Percentiles rank a stretch among this genome's conserved stretches.
Conservation (phyloP, 768 basidiomycete species). For the Collybia mongolica region DNA sequence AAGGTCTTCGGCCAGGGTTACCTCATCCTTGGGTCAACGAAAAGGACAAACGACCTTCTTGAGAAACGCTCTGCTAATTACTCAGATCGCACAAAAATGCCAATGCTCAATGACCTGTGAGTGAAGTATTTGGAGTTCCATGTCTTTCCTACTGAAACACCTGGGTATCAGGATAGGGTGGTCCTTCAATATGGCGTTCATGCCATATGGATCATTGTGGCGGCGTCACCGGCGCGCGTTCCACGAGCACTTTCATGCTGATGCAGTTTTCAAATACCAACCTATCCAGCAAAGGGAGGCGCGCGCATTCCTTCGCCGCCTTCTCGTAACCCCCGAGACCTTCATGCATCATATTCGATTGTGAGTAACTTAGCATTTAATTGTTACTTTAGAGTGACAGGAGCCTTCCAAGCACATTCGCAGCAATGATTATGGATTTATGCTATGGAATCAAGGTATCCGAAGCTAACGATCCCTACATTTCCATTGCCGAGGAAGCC, state of each 20-base stretch:
- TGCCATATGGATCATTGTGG: conserved; percentile 23
- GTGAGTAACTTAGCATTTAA: conserved; percentile 12
- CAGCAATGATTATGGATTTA: conserved; percentile 11
- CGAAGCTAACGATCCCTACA: conserved; percentile 19
- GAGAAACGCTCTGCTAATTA: conserved; percentile 44
- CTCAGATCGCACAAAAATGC: conserved; percentile 25
- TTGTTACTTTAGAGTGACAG: not conserved
- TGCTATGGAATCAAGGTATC: conserved; percentile 21
- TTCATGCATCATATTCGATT: conserved; percentile 22
- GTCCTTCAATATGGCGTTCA: conserved; percentile 14
- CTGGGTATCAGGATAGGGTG: conserved; percentile 18
- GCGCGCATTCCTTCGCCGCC: conserved; percentile 17
- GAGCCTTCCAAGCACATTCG: too few species aligned
- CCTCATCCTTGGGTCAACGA: conserved; percentile 29
- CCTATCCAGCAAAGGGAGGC: conserved; percentile 18
- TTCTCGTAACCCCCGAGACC: conserved; percentile 19
- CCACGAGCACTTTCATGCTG: conserved; percentile 21
- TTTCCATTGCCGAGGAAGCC: conserved; percentile 16
- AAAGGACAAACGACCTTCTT: conserved; percentile 36
- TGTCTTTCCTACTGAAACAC: not conserved
- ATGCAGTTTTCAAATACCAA: conserved; percentile 16
- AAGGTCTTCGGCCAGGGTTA: conserved; percentile 6
- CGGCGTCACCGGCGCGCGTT: conserved; percentile 21
- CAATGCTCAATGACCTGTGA: conserved; percentile 16
- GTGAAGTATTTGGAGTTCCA: too few species aligned